phyloP scores from a whole-genome alignment of 2,329 filamentous ascomycete genomes.

The Penicillium sp. region DNA sequence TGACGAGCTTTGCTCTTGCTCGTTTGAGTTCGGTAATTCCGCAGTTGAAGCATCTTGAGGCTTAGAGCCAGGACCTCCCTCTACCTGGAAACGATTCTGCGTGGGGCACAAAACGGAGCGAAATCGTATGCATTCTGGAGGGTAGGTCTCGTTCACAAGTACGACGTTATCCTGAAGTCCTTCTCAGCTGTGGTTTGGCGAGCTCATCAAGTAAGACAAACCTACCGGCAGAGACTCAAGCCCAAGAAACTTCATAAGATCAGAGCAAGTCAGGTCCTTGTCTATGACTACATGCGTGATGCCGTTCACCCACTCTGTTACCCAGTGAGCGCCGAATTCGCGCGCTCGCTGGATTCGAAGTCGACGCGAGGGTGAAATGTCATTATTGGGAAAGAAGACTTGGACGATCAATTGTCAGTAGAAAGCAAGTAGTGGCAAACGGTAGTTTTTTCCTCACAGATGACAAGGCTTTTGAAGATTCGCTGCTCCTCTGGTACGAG shows the following conservation, averaged over 20 bases:
- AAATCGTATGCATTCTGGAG: conserved; percentile 61
- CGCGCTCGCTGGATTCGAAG: conserved; percentile 68
- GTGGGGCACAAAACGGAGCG: conserved; percentile 53
- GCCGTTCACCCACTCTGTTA: conserved; percentile 46
- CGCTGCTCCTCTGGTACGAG: conserved; percentile 48
- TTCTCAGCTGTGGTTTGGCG: conserved; percentile 11
- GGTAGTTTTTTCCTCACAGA: conserved; percentile 43
- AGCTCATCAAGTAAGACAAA: conserved; percentile 3
- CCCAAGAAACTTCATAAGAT: conserved; percentile 56
- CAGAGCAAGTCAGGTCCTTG: conserved; percentile 56
- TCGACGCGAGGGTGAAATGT: conserved; percentile 60
- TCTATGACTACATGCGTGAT: conserved; percentile 81
- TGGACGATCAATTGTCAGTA: conserved; percentile 4
- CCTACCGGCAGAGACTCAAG: conserved; percentile 45
- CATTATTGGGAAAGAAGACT: conserved; percentile 75
- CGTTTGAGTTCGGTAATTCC: background rate
- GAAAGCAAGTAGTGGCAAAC: background rate
- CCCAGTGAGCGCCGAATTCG: conserved; percentile 70
- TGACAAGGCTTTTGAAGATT: conserved; percentile 56
- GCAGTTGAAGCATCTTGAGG: conserved; percentile 9
- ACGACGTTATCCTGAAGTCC: conserved; percentile 22
- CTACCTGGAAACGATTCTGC: conserved; percentile 47
- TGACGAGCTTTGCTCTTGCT: background rate
- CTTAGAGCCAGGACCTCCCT: conserved; percentile 15
- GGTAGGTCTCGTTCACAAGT: conserved; percentile 65